Evolutionary conservation across 106 monocot genomes (phyloP), one percentile per base, ranked within the genome.

Genomic region (Posidonia australis): DNA sequence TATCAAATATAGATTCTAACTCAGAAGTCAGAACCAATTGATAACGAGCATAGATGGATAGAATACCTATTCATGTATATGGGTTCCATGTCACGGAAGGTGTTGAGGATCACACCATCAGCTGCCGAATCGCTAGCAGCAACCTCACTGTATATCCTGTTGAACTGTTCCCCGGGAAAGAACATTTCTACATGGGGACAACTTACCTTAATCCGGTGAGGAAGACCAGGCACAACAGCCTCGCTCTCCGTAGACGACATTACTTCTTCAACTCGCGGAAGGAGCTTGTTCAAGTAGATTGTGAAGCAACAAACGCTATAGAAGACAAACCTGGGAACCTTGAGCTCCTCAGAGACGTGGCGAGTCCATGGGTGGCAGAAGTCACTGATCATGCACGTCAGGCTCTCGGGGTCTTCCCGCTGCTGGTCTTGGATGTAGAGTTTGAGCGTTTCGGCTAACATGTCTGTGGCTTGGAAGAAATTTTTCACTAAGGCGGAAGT

Each of bases 361-460:
- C 10, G 44, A 5, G 80, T 69, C 83, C 83, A 87, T 1, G 58
- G 61, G 13, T 75, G 58, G 52, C 57, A 64, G 9, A 64, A 20
- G 54, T 87, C 87, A 17, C 74, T 18, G 31, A 87, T 66, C 25
- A 87, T 69, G 77, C 87, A 87, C 28, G 36, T 55, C 11, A 13
- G 54, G 28, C 28, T 58, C 10, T 19, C 20, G 12, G 23, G 64
- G 21, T 42, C 55, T 10, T 25, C 16, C 10, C 18, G 26, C 16
- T 46, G 46, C 1, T 46, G 63, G 0, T n/a, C 44, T n/a, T 20
- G n/a, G 17, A 85, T 43, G 46, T 58, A 47, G 9, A 7, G 0
- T 23, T 66, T 41, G n/a, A 87, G 54, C 13, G 77, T 80, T 14
- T 64, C 36, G 0, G n/a, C 48, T 25, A 87, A 67, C 29, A 69